Evolutionary conservation across 495 filamentous ascomycete genomes (phyloP).

Genomic region (Penicillium canescens): DNA sequence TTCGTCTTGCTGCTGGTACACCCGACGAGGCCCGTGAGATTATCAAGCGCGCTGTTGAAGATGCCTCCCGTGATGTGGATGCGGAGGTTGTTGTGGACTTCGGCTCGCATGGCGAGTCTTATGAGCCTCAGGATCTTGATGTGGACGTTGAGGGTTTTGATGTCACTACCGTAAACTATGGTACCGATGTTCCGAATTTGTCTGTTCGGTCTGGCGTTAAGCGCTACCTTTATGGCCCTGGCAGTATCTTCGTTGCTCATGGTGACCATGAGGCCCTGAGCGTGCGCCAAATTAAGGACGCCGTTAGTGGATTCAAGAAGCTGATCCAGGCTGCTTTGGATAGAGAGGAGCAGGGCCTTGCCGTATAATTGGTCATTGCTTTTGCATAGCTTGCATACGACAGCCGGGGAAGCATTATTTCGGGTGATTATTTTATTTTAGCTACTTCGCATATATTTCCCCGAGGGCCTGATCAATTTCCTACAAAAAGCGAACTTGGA

Average conservation of each 20-base stretch:
- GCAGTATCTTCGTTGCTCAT: conserved; percentile 87
- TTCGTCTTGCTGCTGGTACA: conserved; percentile 74
- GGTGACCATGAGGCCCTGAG: conserved; percentile 78
- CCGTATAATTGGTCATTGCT: background rate
- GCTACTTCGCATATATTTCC: no score
- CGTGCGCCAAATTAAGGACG: conserved; percentile 64
- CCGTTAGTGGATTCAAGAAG: conserved; percentile 70
- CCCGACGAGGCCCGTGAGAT: conserved; percentile 52
- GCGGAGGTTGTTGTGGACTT: conserved; percentile 64
- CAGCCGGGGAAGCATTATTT: no score
- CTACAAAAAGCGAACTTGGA: no score
- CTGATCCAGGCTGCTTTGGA: conserved; percentile 64
- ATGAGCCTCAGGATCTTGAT: conserved; percentile 75
- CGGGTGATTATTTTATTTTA: no score
- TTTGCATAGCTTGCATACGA: no score
- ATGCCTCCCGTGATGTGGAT: conserved; percentile 57
- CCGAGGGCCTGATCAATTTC: no score
- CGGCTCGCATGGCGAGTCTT: conserved; percentile 45
- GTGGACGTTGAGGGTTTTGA: conserved; percentile 83
- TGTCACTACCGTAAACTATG: conserved; percentile 80
- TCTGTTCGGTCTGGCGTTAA: conserved; percentile 55
- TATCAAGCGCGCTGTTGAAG: conserved; percentile 54
- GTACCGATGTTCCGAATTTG: conserved; percentile 85
- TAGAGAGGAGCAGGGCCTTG: conserved; percentile 15
- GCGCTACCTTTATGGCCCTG: conserved; percentile 86